Evolutionary conservation across 768 basidiomycete species (phyloP), one percentile per base, ranked within the genome.

Genomic region (Suillus subaureus): DNA sequence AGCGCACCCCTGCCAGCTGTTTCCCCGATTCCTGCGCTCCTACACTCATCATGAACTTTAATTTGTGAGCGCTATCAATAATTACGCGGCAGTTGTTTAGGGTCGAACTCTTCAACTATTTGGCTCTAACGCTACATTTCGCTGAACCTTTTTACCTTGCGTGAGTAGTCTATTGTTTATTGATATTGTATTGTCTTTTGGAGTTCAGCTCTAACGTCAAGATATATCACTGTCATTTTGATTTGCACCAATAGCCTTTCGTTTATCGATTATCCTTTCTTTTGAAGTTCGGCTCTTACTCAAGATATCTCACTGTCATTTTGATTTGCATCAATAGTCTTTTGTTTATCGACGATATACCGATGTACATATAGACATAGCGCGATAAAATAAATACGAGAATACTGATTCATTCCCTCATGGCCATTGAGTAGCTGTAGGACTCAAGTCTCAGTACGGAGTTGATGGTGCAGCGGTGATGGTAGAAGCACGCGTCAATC

Each of bases 1-100:
- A 39, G 31, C 7, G 66, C 43, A 39, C 63, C 66, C n/a, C 37
- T 43, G n/a, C 65, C 65, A 4, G 26, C 37, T n/a, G 21, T 64
- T 33, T 69, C 68, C 6, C 26, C 62, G 9, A 57, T 15, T 11
- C 18, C 39, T 21, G 16, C 18, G 33, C 6, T 60, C 35, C 51
- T 13, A 42, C 21, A 3, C 16, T 60, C 6, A 13, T 21, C 3
- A 33, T 55, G 26, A 28, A 28, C 51, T 16, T 28, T 28, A 18
- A 21, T 52, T 31, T 9, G 28, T 52, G 9, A 31, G 8, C 13
- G 12, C 8, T 18, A 52, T 51, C 26, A 16, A 51, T 28, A 28
- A 28, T 23, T 8, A 15, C 7, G 21, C 21, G n/a, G 54, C 33
- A n/a, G n/a, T 11, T n/a, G n/a, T 37, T 37, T 56, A 37, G 35